Base-by-base conservation (phyloP, 768 basidiomycete genomes). In the Lepiota venenata region DNA sequence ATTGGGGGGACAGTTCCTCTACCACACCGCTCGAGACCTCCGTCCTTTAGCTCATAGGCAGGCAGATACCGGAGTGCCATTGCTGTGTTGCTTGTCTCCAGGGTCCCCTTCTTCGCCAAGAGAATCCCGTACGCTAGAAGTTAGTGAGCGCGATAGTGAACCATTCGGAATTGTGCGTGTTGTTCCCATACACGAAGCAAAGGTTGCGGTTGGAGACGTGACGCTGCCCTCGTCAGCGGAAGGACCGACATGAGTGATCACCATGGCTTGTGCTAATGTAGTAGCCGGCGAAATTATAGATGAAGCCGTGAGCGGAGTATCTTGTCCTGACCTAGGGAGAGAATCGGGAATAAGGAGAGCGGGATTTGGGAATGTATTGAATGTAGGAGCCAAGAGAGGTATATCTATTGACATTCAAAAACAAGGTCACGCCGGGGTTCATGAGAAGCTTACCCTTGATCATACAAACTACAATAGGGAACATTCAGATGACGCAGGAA, bases 381-480 rank as follows among this genome's bases (percentile, higher is more conserved):
- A 91, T 7, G 89, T 93, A 10, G 95, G n/a, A 97, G 15, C 97
- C 96, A 16, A 99, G 82, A 4, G 96, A 98, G 2, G 97, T 99
- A 69, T 96, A 99, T n/a, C 94, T 96, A 58, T 40, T 11, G 36
- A 12, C 20, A 14, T 18, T 18, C 10, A 5, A 42, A 37, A 27
- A 18, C 46, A 46, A 42, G 56, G 18, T 44, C 43, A 37, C 18
- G n/a, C 27, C n/a, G 5, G 7, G 22, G 14, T 46, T 22, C 5
- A 15, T 14, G 4, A 36, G 38, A 61, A 10, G 68, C 85, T 52
- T 55, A 95, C 90, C 96, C 97, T 71, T 89, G 76, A 62, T 98
- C 93, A 63, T 99, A 99, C 40, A 99, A 66, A 36, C 68, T 65
- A 66, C 97, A 99, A 66, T 95, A 99, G 1, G 89, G 91, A 4